A percentile compares a stretch with the other conserved stretches of the same genome.
These are phyloP conservation scores for Spatholobus suberectus DNA, from an alignment of 306 rosid genomes.

Conservation along the genomic window DNA sequence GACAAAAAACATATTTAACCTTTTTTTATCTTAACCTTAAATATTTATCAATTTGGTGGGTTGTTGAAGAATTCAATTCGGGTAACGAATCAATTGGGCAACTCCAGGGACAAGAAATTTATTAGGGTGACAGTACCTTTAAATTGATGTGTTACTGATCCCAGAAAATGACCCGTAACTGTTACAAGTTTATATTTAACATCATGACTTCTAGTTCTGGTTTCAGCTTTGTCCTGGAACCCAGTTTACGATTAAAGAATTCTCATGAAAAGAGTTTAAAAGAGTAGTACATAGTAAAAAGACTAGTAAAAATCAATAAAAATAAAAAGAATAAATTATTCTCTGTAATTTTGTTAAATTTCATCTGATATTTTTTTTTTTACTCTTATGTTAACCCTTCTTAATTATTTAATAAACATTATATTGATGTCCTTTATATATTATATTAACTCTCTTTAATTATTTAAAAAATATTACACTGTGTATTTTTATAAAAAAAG, in stretches of 20 bases:
- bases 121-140: slow-evolving; percentile 25
- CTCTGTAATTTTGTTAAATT: too few species aligned
- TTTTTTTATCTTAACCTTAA: background rate
- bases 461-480: too few species aligned
- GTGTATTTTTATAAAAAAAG: too few species aligned
- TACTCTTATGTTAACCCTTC: too few species aligned
- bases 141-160: slow-evolving; percentile 7
- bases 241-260: background rate
- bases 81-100: slow-evolving; percentile 1
- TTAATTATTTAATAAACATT: too few species aligned
- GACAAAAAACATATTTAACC: too few species aligned
- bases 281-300: background rate
- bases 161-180: slow-evolving; percentile 29
- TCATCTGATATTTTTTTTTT: too few species aligned
- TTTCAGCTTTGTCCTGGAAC: background rate
- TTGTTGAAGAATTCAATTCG: slow-evolving; percentile 30
- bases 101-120: slow-evolving; percentile 24
- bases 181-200: background rate
- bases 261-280: background rate
- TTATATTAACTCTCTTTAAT: too few species aligned
- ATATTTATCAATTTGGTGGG: slow-evolving; percentile 20
- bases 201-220: background rate
- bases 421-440: too few species aligned
- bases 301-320: background rate
- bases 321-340: too few species aligned